phyloP scores from a whole-genome alignment of 176 grass and related monocot genomes.

The Zoysia japonica region DNA sequence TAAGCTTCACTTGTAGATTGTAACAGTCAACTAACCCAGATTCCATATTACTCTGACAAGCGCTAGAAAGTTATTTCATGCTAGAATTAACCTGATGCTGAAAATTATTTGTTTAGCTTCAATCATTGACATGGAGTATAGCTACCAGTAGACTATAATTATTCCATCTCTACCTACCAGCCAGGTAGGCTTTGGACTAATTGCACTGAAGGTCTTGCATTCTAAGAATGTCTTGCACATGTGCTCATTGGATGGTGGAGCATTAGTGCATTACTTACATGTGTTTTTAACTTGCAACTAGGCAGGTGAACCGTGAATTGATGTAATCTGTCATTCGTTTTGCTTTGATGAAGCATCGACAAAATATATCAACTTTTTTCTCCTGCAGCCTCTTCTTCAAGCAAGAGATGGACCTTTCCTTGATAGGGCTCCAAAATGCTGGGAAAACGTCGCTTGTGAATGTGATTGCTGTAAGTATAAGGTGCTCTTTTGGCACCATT shows the following conservation, averaged over 20 bases:
- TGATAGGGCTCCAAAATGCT: slow-evolving; percentile 99
- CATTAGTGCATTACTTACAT: too few relatives aligned
- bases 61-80: neutral
- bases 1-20: neutral
- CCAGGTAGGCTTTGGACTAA: slow-evolving; percentile 28
- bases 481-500: slow-evolving; percentile 6
- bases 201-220: slow-evolving; percentile 23
- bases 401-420: slow-evolving; percentile 99
- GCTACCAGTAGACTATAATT: slow-evolving; percentile 34
- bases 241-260: neutral
- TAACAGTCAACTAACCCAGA: neutral
- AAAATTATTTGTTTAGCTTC: neutral
- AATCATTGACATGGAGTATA: slow-evolving; percentile 33
- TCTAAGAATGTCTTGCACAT: slow-evolving; percentile 33
- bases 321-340: neutral
- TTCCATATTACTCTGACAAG: neutral
- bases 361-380: neutral
- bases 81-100: slow-evolving; percentile 8
- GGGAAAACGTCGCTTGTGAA: slow-evolving; percentile 98
- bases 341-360: neutral
- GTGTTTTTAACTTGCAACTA: slow-evolving; percentile 5
- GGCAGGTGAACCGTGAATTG: neutral
- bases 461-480: slow-evolving; percentile 79
- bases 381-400: slow-evolving; percentile 89
- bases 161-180: slow-evolving; percentile 39